Conservation (phyloP, 148 eudicot genomes). For the Rhododendron ovatum region DNA sequence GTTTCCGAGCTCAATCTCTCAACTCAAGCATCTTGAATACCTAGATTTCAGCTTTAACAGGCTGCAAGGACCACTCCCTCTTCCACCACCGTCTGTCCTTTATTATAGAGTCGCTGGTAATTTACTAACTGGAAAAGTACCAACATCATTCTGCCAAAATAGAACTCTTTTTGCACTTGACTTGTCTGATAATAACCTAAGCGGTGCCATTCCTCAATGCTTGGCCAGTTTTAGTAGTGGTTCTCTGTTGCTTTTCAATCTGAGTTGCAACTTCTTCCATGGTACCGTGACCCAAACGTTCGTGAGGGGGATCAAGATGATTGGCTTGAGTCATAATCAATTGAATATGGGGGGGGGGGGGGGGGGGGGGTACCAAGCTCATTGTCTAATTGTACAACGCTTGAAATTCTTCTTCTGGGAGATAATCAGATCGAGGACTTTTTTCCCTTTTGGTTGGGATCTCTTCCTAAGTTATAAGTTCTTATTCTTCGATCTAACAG, state of each 20-base stretch:
- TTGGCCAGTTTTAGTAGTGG: not conserved
- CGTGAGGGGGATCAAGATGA: not conserved
- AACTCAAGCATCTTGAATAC: too few relatives aligned
- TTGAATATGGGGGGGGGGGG: too few relatives aligned
- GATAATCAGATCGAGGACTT: too few relatives aligned
- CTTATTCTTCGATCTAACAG: too few relatives aligned
- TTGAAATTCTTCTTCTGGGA: too few relatives aligned
- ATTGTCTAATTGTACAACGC: too few relatives aligned
- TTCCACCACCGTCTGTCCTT: not conserved
- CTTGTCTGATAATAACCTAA: not conserved
- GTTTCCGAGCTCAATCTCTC: too few relatives aligned
- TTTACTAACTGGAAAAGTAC: not conserved
- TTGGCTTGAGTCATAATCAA: not conserved
- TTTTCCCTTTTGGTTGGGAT: too few relatives aligned
- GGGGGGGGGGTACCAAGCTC: not conserved
- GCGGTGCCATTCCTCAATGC: not conserved
- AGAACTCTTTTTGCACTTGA: not conserved
- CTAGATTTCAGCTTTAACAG: not conserved
- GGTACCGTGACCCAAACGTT: not conserved
- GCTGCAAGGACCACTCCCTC: not conserved
- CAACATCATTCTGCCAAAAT: too few relatives aligned
- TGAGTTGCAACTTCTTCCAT: not conserved
- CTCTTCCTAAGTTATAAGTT: too few relatives aligned
- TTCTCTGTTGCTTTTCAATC: not conserved
- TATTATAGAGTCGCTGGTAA: not conserved